Base-by-base conservation (phyloP, 352 stramenopile genomes). In the Phytophthora pluvialis region DNA sequence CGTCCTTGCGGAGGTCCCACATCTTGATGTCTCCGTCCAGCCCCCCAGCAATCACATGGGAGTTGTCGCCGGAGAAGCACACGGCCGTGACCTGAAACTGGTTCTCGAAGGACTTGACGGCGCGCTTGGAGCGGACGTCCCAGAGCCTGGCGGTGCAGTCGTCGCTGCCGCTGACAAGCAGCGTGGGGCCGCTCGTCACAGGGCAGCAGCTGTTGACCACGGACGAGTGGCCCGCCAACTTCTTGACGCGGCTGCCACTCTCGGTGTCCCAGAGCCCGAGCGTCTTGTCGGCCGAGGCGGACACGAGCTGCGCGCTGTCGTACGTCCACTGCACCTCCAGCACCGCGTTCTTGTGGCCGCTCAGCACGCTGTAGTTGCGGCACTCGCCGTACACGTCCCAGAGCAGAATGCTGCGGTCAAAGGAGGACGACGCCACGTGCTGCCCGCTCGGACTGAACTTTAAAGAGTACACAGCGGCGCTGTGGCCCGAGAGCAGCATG, bases 261-360 rank as follows among this genome's bases (percentile, higher is more conserved):
- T 93, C 53, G 3, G 78, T 83, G 51, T 97, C 89, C 88, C 89
- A 95, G 6, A 95, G 52, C n/a, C 78, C 88, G 26, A 98, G 68
- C 3, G 89, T 97, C 68, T 97, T 98, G 75, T 98, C 97, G 5
- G 95, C 96, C 50, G 90, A 98, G 16, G 87, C 89, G 7, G 93
- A 98, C 21, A 97, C 78, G 29, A 99, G 53, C 33, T 89, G 82
- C 36, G 85, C 64, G 38, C 83, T 91, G 77, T 98, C 89, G 63
- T 93, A 93, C 8, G 84, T 95, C 88, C 94, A 99, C 51, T 95
- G 81, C 10, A 97, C 75, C 72, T 99, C 90, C 25, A 98, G 59
- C 28, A 98, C 88, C 5, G 96, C 95, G 75, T 98, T 99, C 78
- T 98, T 98, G 75, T 99, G 97, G 18, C 95, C 97, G 8, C 42